phyloP scores from a whole-genome alignment of 257 asterid species.

The Nicotiana sylvestris region DNA sequence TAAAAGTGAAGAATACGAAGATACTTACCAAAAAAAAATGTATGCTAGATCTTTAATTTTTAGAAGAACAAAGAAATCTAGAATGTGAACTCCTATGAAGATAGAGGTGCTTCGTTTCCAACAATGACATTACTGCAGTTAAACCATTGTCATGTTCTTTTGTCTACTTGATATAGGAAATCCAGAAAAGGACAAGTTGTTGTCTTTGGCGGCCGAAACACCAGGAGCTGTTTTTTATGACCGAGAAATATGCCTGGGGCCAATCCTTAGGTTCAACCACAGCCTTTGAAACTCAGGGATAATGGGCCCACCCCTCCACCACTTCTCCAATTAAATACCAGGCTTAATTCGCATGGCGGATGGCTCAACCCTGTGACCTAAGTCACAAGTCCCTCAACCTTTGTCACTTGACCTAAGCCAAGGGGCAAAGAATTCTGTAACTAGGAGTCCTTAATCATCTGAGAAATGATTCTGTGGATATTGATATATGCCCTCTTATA shows the following conservation, averaged over 20 bases:
- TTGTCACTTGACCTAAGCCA: background rate
- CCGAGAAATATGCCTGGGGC: background rate
- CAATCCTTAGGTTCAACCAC: conserved; percentile 4
- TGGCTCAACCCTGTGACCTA: background rate
- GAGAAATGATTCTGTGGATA: background rate
- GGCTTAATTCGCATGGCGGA: background rate
- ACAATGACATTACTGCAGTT: background rate
- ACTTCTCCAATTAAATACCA: background rate
- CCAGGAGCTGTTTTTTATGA: background rate
- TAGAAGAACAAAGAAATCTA: background rate
- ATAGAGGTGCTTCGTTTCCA: background rate
- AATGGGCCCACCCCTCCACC: background rate
- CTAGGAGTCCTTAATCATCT: background rate
- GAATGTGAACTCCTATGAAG: background rate
- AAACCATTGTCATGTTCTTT: background rate
- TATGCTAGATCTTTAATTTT: background rate
- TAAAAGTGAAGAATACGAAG: background rate
- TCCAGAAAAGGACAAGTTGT: background rate
- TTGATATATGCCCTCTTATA: background rate
- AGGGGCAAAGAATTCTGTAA: background rate
- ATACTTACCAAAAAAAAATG: background rate
- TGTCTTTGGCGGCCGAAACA: background rate
- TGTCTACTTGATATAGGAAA: background rate
- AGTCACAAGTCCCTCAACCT: background rate
- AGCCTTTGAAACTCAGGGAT: background rate